A percentile compares a stretch with the other conserved stretches of the same genome.
Conservation (phyloP, 2,329 filamentous ascomycete species). For the Arthrobotrys musiformis region DNA sequence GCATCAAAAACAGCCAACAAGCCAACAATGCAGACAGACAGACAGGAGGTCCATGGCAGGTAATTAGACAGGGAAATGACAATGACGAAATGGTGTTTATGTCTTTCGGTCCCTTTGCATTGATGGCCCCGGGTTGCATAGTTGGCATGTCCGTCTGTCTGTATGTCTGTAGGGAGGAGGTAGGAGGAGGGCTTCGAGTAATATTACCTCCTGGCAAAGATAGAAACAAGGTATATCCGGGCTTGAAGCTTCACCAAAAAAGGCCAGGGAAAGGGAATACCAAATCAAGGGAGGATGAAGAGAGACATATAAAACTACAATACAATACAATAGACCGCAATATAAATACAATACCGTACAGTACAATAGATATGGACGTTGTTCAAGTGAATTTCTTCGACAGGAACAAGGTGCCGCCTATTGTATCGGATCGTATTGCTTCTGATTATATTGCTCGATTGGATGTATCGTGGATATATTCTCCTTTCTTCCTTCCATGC, state of each 20-base stretch:
- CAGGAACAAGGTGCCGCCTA: slow-evolving; percentile 26
- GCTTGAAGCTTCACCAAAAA: no score
- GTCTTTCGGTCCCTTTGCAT: background rate
- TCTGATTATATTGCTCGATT: no score
- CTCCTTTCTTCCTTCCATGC: no score
- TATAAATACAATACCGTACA: background rate
- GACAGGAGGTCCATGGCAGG: slow-evolving; percentile 31
- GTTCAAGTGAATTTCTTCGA: slow-evolving; percentile 14
- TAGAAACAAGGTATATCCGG: slow-evolving; percentile 21
- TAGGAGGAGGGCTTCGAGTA: background rate
- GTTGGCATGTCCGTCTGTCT: no score
- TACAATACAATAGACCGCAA: background rate
- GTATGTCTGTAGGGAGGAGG: background rate
- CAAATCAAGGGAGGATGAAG: slow-evolving; percentile 8
- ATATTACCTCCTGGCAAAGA: slow-evolving; percentile 47
- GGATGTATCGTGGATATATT: no score
- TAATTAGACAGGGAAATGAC: slow-evolving; percentile 8
- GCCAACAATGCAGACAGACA: slow-evolving; percentile 8
- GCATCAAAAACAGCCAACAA: background rate
- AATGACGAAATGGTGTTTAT: slow-evolving; percentile 8
- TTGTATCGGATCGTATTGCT: background rate
- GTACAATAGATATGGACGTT: background rate
- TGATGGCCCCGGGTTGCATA: no score
- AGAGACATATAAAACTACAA: no score
- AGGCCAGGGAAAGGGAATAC: background rate